These are phyloP conservation scores for Sarcomyxa edulis DNA, from an alignment of 768 basidiomycete species.

Conservation along the genomic window DNA sequence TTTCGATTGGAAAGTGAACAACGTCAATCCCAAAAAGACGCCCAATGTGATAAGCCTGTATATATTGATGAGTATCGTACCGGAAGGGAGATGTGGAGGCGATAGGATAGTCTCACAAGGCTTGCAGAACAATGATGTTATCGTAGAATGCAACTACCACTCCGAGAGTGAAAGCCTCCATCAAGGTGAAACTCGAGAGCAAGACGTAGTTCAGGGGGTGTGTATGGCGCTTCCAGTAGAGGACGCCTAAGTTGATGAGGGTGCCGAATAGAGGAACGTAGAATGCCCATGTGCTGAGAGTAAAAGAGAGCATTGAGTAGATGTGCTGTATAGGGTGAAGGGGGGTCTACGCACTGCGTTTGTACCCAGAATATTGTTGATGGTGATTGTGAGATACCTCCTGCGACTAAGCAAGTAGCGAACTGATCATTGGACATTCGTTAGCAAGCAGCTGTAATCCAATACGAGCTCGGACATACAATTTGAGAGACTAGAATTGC, in stretches of 20 bases:
- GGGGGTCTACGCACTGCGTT: constrained; percentile 44
- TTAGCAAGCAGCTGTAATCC: neutral
- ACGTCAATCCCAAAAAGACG: constrained; percentile 87
- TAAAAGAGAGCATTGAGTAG: neutral
- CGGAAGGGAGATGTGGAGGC: neutral
- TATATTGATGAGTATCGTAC: neutral
- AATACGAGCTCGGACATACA: constrained; percentile 30
- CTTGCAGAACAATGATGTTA: constrained; percentile 74
- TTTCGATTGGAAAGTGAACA: constrained; percentile 95
- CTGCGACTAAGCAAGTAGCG: constrained; percentile 76
- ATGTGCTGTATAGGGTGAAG: constrained; percentile 2
- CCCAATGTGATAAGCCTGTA: constrained; percentile 80
- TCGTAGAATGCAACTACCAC: constrained; percentile 74
- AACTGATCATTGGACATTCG: constrained; percentile 28
- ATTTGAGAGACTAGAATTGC: constrained; percentile 59
- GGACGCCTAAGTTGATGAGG: constrained; percentile 69
- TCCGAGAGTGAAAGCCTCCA: constrained; percentile 93
- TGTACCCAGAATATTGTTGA: constrained; percentile 66
- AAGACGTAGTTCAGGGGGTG: constrained; percentile 86
- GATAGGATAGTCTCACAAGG: constrained; percentile 64
- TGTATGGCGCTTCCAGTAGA: constrained; percentile 91
- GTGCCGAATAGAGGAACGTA: constrained; percentile 77
- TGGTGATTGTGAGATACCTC: constrained; percentile 58
- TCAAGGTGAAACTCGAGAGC: constrained; percentile 79
- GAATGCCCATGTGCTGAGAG: constrained; percentile 67